Conservation (phyloP, 2,329 filamentous ascomycete species). For the Fusarium algeriense region DNA sequence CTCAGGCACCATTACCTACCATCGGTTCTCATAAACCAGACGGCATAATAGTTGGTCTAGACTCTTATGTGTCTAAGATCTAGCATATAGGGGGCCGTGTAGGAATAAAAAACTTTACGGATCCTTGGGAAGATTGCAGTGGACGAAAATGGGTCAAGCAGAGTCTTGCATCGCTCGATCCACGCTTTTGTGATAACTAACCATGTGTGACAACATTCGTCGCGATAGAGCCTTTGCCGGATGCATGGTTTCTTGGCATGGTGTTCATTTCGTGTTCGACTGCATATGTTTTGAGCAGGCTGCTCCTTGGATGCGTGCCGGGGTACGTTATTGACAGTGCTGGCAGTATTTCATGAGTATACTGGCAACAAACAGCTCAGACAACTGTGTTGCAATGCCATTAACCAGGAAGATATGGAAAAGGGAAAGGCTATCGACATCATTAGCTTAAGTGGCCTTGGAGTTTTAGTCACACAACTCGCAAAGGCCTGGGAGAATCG, state of each 20-base stretch:
- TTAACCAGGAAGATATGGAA: conserved; percentile 20
- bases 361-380: background rate
- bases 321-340: conserved; percentile 9
- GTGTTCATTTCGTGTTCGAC: conserved; percentile 23
- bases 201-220: conserved; percentile 29
- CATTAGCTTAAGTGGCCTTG: conserved; percentile 45
- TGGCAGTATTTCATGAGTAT: background rate
- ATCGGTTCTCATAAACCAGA: conserved; percentile 43
- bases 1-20: conserved; percentile 29
- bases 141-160: conserved; percentile 32
- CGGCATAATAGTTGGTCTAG: conserved; percentile 34
- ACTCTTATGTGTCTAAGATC: conserved; percentile 14
- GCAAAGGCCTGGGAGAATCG: conserved; percentile 46
- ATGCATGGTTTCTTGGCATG: conserved; percentile 34
- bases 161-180: conserved; percentile 21
- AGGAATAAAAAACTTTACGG: conserved; percentile 36
- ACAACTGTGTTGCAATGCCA: conserved; percentile 39
- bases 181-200: conserved; percentile 37
- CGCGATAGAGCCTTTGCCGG: conserved; percentile 33
- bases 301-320: conserved; percentile 35
- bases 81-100: conserved; percentile 35
- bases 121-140: conserved; percentile 31
- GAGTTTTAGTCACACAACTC: conserved; percentile 46
- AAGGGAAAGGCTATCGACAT: conserved; percentile 25
- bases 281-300: conserved; percentile 31